Evolutionary conservation across 202 grass and related monocot genomes (phyloP).

Genomic region (Saccharum hybrid): DNA sequence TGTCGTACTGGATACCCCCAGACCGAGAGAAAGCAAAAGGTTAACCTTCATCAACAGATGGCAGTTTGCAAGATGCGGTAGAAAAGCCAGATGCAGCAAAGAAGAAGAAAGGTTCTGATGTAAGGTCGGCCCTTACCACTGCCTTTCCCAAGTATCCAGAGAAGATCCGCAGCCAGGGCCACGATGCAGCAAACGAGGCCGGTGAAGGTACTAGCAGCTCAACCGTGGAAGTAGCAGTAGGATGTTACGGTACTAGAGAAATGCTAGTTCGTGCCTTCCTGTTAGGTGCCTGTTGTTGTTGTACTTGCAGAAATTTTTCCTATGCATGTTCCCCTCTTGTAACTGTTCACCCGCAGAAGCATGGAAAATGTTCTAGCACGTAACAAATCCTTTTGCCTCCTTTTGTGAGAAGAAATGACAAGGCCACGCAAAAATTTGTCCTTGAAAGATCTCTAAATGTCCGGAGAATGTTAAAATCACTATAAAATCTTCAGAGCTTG

Average conservation of each 20-base stretch:
- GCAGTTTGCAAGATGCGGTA: slow-evolving; percentile 7
- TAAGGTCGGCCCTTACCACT: slow-evolving; percentile 66
- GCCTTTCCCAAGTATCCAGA: slow-evolving; percentile 83
- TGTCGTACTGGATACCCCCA: slow-evolving; percentile 59
- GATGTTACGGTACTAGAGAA: not conserved
- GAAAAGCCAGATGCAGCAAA: slow-evolving; percentile 36
- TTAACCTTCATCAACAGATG: slow-evolving; percentile 36
- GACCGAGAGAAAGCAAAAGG: slow-evolving; percentile 54
- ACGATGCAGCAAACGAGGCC: not conserved
- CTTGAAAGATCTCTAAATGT: too few species aligned
- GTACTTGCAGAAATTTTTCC: not conserved
- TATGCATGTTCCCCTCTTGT: not conserved
- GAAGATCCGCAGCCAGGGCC: slow-evolving; percentile 53
- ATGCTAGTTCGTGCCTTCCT: not conserved
- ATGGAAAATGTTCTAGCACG: not conserved
- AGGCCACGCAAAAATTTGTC: too few species aligned
- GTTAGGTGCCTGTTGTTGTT: not conserved
- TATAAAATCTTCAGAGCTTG: too few species aligned
- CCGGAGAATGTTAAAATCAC: too few species aligned
- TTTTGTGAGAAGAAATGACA: too few species aligned
- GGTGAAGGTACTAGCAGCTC: slow-evolving; percentile 27
- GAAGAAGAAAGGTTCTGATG: slow-evolving; percentile 49
- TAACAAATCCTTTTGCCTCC: too few species aligned
- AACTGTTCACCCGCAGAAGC: not conserved
- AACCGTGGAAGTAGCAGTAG: slow-evolving; percentile 28